phyloP scores from a whole-genome alignment of 345 rosid species.

The Trapa bicornis region DNA sequence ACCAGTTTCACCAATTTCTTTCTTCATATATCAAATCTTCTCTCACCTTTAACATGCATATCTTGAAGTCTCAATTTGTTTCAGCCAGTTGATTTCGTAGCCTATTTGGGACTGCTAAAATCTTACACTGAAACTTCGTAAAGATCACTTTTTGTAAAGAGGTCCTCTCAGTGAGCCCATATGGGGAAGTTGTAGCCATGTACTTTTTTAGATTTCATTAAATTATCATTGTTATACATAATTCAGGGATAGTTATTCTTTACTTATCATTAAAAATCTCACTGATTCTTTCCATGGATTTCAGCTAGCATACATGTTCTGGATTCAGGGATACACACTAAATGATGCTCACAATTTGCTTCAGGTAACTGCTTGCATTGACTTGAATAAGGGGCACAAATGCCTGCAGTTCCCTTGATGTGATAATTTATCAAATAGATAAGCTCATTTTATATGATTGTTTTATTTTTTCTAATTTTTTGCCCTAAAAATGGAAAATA shows the following conservation, averaged over 20 bases:
- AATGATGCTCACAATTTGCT: constrained; percentile 58
- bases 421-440: background rate
- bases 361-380: constrained; percentile 49
- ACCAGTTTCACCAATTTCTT: background rate
- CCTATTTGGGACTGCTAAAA: too few species aligned
- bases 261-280: background rate
- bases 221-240: background rate
- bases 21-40: background rate
- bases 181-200: background rate
- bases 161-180: background rate
- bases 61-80: background rate
- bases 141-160: background rate
- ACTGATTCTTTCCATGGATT: constrained; percentile 10
- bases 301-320: constrained; percentile 93
- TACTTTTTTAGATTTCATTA: background rate
- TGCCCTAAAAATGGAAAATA: background rate
- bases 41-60: background rate
- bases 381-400: background rate
- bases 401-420: background rate
- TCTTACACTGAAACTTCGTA: background rate
- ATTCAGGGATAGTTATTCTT: constrained; percentile 1
- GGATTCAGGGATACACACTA: constrained; percentile 89
- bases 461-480: background rate
- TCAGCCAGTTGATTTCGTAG: background rate
- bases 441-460: background rate